Percentiles rank a stretch among this genome's conserved stretches.
phyloP scores from a whole-genome alignment of 1,139 yeast species.

The Candida glucosophila region DNA sequence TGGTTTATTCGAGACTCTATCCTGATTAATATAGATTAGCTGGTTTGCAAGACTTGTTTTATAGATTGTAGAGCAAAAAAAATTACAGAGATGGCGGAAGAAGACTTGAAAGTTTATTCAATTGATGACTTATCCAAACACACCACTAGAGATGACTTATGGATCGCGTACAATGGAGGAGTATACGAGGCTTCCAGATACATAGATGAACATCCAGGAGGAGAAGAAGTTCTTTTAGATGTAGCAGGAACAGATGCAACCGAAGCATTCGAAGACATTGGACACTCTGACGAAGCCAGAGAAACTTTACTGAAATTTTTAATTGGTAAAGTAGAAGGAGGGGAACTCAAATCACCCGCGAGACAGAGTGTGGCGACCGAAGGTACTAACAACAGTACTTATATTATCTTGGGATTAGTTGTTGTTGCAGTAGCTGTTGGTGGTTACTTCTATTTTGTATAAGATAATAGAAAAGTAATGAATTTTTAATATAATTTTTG shows the following conservation, averaged over 20 bases:
- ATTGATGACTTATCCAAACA: constrained; percentile 71
- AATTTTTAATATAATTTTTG: no score
- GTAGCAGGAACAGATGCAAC: constrained; percentile 93
- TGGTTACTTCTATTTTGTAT: constrained; percentile 35
- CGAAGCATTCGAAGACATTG: constrained; percentile 90
- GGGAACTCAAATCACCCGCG: constrained; percentile 13
- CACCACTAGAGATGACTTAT: constrained; percentile 68
- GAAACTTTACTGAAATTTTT: constrained; percentile 60
- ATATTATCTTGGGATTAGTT: constrained; percentile 25
- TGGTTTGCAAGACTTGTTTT: no score
- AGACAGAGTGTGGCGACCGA: constrained; percentile 16
- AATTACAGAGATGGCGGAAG: no score
- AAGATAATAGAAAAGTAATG: not conserved
- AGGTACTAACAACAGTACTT: no score
- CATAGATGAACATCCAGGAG: constrained; percentile 94
- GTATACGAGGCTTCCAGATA: constrained; percentile 82
- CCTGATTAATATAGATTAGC: no score
- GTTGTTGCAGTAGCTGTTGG: constrained; percentile 48
- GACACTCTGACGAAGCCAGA: constrained; percentile 94
- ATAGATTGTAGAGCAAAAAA: no score
- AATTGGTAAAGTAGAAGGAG: constrained; percentile 55
- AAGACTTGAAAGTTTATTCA: constrained; percentile 21
- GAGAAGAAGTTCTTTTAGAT: constrained; percentile 91
- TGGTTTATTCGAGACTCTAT: no score
- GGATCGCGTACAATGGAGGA: constrained; percentile 86